Percentiles rank a stretch among this genome's conserved stretches.
These are phyloP conservation scores for Sugiyamaella castrensis DNA, from an alignment of 1,139 yeast species.

Conservation along the genomic window DNA sequence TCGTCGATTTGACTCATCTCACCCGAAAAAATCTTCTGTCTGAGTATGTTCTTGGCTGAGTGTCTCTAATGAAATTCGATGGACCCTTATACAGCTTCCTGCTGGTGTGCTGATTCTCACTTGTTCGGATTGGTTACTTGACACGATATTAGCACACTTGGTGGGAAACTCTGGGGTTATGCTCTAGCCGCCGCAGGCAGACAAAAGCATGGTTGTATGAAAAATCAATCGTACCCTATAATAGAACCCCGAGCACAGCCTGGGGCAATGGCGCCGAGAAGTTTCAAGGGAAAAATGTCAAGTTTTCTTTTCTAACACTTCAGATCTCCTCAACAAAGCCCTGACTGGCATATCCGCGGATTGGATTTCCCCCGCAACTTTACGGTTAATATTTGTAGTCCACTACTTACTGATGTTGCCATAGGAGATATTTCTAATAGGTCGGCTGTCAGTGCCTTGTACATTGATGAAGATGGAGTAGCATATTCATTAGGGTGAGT, in stretches of 20 bases:
- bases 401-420: conserved; percentile 39
- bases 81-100: too few relatives aligned
- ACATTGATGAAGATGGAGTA: conserved; percentile 50
- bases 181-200: too few relatives aligned
- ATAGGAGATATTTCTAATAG: conserved; percentile 40
- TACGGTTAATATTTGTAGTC: conserved; percentile 75
- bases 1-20: conserved; percentile 33
- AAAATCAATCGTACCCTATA: too few relatives aligned
- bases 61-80: not conserved
- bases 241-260: too few relatives aligned
- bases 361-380: conserved; percentile 70
- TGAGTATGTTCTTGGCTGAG: not conserved
- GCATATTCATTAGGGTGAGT: conserved; percentile 59
- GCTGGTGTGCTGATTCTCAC: too few relatives aligned
- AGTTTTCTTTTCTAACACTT: not conserved
- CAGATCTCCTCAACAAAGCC: conserved; percentile 1
- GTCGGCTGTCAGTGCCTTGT: conserved; percentile 60
- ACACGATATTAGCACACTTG: too few relatives aligned
- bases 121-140: too few relatives aligned
- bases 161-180: too few relatives aligned
- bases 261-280: too few relatives aligned
- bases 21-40: conserved; percentile 10
- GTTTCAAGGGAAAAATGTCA: not conserved
- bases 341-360: conserved; percentile 64
- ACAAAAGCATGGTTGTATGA: too few relatives aligned